These are phyloP conservation scores for Fusarium sp. DNA, from an alignment of 2,329 filamentous ascomycete genomes.

Conservation along the genomic window DNA sequence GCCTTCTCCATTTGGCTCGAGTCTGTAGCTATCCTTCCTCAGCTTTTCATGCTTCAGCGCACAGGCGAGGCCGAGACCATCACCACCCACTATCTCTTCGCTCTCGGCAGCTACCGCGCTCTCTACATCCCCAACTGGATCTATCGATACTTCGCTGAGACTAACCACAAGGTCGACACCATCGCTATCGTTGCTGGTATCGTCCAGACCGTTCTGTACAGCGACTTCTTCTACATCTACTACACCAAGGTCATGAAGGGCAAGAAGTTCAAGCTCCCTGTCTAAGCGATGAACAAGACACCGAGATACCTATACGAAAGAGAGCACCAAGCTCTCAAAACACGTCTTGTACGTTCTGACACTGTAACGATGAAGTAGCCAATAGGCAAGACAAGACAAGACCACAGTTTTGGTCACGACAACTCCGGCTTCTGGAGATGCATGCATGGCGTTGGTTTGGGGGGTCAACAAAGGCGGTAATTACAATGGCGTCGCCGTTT, in stretches of 20 bases:
- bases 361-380: constrained; percentile 31
- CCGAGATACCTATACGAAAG: constrained; percentile 15
- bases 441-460: constrained; percentile 47
- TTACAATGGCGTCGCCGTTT: constrained; percentile 42
- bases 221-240: constrained; percentile 99
- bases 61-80: constrained; percentile 99
- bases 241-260: constrained; percentile 95
- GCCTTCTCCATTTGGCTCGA: constrained; percentile 99
- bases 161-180: constrained; percentile 77
- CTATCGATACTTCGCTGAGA: constrained; percentile 84
- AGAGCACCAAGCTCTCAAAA: constrained; percentile 17
- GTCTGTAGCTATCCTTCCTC: constrained; percentile 93
- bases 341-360: constrained; percentile 3
- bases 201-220: constrained; percentile 94
- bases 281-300: constrained; percentile 58
- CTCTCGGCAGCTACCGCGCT: constrained; percentile 88
- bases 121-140: constrained; percentile 99
- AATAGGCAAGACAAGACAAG: constrained; percentile 27
- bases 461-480: constrained; percentile 40
- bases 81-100: constrained; percentile 96
- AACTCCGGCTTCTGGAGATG: constrained; percentile 40
- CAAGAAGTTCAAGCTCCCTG: constrained; percentile 86
- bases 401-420: constrained; percentile 28
- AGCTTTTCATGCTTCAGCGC: constrained; percentile 97
- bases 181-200: constrained; percentile 91